A percentile compares a stretch with the other conserved stretches of the same genome.
These are phyloP conservation scores for Populus deltoides DNA, from an alignment of 345 rosid genomes.

Conservation along the genomic window DNA sequence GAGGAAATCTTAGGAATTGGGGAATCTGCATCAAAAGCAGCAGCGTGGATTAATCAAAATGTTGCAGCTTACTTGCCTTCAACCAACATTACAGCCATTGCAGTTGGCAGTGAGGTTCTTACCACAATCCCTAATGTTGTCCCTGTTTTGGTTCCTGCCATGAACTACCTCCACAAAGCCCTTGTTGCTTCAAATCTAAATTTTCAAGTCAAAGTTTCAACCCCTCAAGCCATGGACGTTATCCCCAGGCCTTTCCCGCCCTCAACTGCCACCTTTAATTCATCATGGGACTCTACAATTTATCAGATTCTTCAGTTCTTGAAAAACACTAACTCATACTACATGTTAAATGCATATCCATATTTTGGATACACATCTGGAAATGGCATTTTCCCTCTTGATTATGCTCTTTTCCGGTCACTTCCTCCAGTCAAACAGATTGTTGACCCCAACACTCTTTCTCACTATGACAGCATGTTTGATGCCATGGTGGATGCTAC, in stretches of 20 bases:
- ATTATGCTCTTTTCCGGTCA: constrained; percentile 72
- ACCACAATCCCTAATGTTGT: constrained; percentile 72
- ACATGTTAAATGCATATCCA: constrained; percentile 94
- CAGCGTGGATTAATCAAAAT: constrained; percentile 80
- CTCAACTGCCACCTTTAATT: constrained; percentile 74
- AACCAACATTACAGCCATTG: constrained; percentile 87
- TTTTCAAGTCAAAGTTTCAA: constrained; percentile 71
- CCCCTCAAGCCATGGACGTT: constrained; percentile 76
- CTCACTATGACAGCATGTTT: constrained; percentile 89
- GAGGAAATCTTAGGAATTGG: constrained; percentile 81
- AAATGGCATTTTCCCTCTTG: constrained; percentile 84
- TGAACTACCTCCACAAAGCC: constrained; percentile 83
- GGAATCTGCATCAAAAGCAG: constrained; percentile 72
- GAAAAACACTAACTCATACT: constrained; percentile 76
- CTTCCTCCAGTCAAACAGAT: constrained; percentile 84
- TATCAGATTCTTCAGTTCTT: constrained; percentile 87
- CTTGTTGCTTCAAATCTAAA: constrained; percentile 82
- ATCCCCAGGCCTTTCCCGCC: constrained; percentile 94
- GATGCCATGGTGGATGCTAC: constrained; percentile 99
- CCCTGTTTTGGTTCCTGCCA: constrained; percentile 64
- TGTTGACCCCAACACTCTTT: constrained; percentile 94
- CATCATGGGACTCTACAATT: constrained; percentile 70
- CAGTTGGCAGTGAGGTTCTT: constrained; percentile 95
- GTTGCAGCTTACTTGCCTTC: constrained; percentile 77
- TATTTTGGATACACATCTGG: constrained; percentile 83